Conservation (phyloP, 768 basidiomycete species). For the Kwoniella heveanensis region DNA sequence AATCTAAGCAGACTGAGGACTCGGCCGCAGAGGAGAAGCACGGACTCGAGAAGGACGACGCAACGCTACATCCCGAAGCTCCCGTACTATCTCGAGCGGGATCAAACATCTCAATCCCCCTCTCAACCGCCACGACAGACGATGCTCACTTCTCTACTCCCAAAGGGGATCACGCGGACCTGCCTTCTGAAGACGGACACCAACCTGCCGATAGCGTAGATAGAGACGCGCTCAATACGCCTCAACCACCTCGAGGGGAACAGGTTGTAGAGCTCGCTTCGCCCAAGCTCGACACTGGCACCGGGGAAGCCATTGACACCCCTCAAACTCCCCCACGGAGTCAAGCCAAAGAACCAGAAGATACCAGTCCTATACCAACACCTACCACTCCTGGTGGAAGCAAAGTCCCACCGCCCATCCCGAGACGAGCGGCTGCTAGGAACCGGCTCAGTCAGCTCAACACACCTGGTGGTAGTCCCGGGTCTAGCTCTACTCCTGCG, state of each 20-base stretch:
- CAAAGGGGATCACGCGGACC: slow-evolving; percentile 26
- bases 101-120: slow-evolving; percentile 11
- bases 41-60: slow-evolving; percentile 3
- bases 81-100: slow-evolving; percentile 8
- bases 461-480: slow-evolving; percentile 2
- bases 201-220: neutral
- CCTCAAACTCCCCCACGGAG: neutral
- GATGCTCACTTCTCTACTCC: slow-evolving; percentile 41
- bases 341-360: neutral
- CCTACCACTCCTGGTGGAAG: neutral
- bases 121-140: slow-evolving; percentile 25
- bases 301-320: neutral
- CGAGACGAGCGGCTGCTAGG: slow-evolving; percentile 33
- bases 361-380: slow-evolving; percentile 4
- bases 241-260: slow-evolving; percentile 4
- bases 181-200: slow-evolving; percentile 19
- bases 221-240: slow-evolving; percentile 11
- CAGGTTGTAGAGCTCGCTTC: slow-evolving; percentile 6
- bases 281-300: neutral
- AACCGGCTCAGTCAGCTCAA: slow-evolving; percentile 21
- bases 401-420: slow-evolving; percentile 37
- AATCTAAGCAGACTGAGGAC: neutral
- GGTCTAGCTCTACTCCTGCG: neutral
- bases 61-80: neutral
- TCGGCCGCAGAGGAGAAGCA: neutral